phyloP scores from a whole-genome alignment of 2,329 filamentous ascomycete genomes.

The Fusarium pseudograminearum region DNA sequence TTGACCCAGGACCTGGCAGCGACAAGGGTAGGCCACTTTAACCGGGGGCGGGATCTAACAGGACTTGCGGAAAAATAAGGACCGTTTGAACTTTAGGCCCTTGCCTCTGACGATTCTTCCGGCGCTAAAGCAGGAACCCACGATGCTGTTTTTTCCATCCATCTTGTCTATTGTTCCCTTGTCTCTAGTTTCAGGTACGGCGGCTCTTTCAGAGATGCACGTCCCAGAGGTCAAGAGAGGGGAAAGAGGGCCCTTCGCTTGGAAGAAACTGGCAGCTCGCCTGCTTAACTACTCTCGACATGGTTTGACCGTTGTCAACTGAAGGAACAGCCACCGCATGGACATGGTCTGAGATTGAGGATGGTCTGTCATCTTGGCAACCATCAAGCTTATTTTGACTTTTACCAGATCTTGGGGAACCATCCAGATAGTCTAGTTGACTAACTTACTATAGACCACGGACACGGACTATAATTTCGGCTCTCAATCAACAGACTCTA shows the following conservation, averaged over 20 bases:
- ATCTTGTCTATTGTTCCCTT: slow-evolving; percentile 4
- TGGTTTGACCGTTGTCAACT: slow-evolving; percentile 10
- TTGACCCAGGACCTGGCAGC: slow-evolving; percentile 3
- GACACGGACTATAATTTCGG: neutral
- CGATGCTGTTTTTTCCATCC: slow-evolving; percentile 23
- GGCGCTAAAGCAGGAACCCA: slow-evolving; percentile 42
- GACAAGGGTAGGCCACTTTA: slow-evolving; percentile 5
- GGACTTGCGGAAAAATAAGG: slow-evolving; percentile 35
- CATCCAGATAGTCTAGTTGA: neutral
- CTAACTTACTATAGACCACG: neutral
- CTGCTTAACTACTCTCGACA: neutral
- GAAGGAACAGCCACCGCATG: neutral
- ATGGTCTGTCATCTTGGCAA: neutral
- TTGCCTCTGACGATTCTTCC: neutral
- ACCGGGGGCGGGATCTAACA: slow-evolving; percentile 1
- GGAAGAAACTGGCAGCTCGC: neutral
- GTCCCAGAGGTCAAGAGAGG: neutral
- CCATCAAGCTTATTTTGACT: neutral
- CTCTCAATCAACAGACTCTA: neutral
- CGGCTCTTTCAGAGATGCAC: slow-evolving; percentile 28
- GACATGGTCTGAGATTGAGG: neutral
- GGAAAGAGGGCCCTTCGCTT: slow-evolving; percentile 17
- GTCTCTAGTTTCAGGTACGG: slow-evolving; percentile 44
- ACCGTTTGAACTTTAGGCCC: slow-evolving; percentile 8
- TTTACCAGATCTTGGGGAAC: neutral